Evolutionary conservation across 2,329 filamentous ascomycete genomes (phyloP).

Genomic region (Tolypocladium ovalisporum): DNA sequence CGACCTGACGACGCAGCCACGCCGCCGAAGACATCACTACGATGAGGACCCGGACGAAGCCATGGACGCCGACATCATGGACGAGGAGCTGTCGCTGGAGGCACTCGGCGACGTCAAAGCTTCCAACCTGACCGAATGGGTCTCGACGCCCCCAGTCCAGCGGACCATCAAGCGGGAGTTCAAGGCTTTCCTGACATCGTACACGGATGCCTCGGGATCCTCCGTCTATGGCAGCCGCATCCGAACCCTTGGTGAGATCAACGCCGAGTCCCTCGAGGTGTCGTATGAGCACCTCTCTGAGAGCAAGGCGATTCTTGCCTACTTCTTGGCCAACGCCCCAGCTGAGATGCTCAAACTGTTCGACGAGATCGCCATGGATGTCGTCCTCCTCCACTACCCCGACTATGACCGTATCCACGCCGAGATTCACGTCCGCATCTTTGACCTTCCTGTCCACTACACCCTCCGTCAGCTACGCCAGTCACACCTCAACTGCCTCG

Average conservation of each 20-base stretch:
- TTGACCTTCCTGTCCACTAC: conserved; percentile 87
- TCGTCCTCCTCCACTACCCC: conserved; percentile 88
- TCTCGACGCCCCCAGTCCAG: conserved; percentile 80
- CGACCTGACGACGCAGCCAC: conserved; percentile 76
- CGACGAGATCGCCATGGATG: conserved; percentile 93
- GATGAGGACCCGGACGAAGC: conserved; percentile 91
- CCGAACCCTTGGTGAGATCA: conserved; percentile 89
- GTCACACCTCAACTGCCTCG: conserved; percentile 88
- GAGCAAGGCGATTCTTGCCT: conserved; percentile 86
- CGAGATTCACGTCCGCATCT: conserved; percentile 95
- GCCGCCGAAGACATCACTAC: conserved; percentile 78
- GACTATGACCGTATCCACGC: conserved; percentile 97
- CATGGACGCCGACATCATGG: conserved; percentile 88
- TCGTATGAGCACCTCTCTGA: conserved; percentile 87
- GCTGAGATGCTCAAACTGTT: conserved; percentile 94
- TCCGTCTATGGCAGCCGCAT: conserved; percentile 95
- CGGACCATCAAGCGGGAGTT: conserved; percentile 93
- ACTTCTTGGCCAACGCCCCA: conserved; percentile 91
- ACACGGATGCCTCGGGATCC: conserved; percentile 76
- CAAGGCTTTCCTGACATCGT: conserved; percentile 93
- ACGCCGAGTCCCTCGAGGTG: conserved; percentile 91
- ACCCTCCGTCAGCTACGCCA: conserved; percentile 92
- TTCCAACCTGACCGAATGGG: conserved; percentile 88
- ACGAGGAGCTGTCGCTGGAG: conserved; percentile 87
- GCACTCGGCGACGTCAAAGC: conserved; percentile 89